Evolutionary conservation across 257 asterid species (phyloP), one percentile per base, ranked within the genome.

Genomic region (Solanum sejunctum): DNA sequence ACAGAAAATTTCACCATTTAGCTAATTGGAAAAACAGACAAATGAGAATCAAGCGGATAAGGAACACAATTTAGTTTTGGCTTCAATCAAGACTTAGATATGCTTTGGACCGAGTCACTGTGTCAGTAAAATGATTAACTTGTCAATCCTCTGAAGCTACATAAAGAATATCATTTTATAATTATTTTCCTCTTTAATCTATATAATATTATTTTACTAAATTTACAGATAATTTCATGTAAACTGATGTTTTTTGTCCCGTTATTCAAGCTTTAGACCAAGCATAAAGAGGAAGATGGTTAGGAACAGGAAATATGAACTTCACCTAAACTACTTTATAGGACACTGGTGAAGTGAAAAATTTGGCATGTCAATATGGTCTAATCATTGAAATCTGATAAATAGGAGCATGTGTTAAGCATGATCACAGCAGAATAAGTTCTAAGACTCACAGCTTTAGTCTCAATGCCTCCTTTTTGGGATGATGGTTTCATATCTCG

Each of bases 401-500:
- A 77, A 26, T 26, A 51, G 47, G 47, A 9, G 47, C 47, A 77
- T 77, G 82, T 77, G 82, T 77, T 51, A 15, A 51, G 58, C 47
- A 15, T 51, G 47, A 77, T 77, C 39, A 77, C 80, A 77, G 43
- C 26, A 61, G 11, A 60, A 45, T 55, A 63, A n/a, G 78, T 78
- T 77, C 77, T 52, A 75, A 58, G 70, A 91, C 98, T 94, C 87
- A 95, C 99, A 73, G 94, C 93, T 45, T 93, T 83, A 84, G 95
- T 87, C 79, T 93, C 97, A 55, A 92, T 83, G 82, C 97, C 92
- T 80, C 86, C 90, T 82, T 91, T 91, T 87, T 86, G 92, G 28
- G 92, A 18, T 70, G 93, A 79, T 80, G 94, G 92, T 69, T 92
- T 89, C 88, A 89, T 88, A 87, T 97, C 94, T 86, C 97, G 94